phyloP scores from a whole-genome alignment of 1,139 yeast species.

The Blastobotrys serpentis region DNA sequence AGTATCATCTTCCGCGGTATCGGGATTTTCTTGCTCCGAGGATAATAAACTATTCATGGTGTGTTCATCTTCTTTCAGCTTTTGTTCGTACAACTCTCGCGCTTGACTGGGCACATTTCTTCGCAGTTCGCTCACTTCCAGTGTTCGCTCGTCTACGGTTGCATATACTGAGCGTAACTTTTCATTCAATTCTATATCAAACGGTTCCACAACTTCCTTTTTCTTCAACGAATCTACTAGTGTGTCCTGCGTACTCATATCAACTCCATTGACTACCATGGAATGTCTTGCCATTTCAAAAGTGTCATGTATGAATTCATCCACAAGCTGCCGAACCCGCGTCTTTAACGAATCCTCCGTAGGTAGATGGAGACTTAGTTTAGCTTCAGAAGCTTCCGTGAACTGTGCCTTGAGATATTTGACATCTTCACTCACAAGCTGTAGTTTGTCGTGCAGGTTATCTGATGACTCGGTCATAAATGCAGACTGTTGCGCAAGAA shows the following conservation, averaged over 20 bases:
- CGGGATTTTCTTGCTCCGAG: neutral
- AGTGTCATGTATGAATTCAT: constrained; percentile 47
- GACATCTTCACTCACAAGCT: constrained; percentile 53
- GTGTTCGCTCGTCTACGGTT: constrained; percentile 53
- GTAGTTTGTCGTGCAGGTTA: constrained; percentile 39
- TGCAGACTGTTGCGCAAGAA: neutral
- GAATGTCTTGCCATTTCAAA: constrained; percentile 55
- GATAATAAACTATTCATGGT: constrained; percentile 10
- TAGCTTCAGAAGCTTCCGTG: constrained; percentile 42
- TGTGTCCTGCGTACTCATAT: constrained; percentile 23
- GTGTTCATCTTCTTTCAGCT: constrained; percentile 18
- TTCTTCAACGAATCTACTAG: constrained; percentile 24
- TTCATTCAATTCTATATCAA: constrained; percentile 54
- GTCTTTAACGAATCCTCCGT: constrained; percentile 49
- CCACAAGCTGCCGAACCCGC: constrained; percentile 47
- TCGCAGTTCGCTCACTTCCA: constrained; percentile 50
- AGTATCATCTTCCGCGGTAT: constrained; percentile 2
- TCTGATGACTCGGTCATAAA: constrained; percentile 9
- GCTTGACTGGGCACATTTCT: constrained; percentile 45
- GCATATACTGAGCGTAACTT: constrained; percentile 49
- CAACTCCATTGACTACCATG: constrained; percentile 47
- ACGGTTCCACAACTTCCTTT: constrained; percentile 50
- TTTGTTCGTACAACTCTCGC: constrained; percentile 24
- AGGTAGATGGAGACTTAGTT: constrained; percentile 52
- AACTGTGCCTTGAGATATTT: constrained; percentile 48